Conservation (phyloP, 129 eudicot genomes). For the Chrysanthemum lavandulifolium region DNA sequence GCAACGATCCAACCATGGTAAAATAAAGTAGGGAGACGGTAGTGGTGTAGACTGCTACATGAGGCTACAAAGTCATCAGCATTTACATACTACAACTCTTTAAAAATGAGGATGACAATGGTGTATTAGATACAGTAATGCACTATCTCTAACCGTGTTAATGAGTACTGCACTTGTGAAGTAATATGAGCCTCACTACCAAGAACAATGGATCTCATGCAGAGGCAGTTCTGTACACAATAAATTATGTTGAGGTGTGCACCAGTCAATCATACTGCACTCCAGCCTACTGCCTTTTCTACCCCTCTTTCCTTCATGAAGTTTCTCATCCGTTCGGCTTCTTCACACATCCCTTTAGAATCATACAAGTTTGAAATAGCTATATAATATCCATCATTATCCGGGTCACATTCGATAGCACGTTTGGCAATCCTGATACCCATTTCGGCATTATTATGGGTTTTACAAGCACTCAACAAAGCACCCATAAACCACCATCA, state of each 20-base stretch:
- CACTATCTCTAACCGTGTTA: no score
- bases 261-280: constrained; percentile 13
- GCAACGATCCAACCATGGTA: no score
- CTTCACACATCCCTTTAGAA: constrained; percentile 68
- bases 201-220: neutral
- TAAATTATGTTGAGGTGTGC: no score
- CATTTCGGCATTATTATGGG: constrained; percentile 63
- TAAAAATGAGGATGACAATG: no score
- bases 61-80: no score
- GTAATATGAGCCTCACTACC: no score
- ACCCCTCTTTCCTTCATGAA: constrained; percentile 63
- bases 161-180: no score
- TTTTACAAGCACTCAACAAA: constrained; percentile 71
- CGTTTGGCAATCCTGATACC: constrained; percentile 67
- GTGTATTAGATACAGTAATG: no score
- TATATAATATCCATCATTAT: constrained; percentile 81
- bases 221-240: no score
- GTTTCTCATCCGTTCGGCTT: constrained; percentile 53
- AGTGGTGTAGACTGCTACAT: no score
- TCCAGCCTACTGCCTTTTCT: constrained; percentile 56
- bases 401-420: constrained; percentile 77
- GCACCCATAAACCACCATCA: constrained; percentile 90
- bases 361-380: constrained; percentile 59
- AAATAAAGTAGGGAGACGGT: no score
- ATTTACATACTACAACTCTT: no score